Conservation (phyloP, 1,139 yeast species). For the Waltiozyma solani region DNA sequence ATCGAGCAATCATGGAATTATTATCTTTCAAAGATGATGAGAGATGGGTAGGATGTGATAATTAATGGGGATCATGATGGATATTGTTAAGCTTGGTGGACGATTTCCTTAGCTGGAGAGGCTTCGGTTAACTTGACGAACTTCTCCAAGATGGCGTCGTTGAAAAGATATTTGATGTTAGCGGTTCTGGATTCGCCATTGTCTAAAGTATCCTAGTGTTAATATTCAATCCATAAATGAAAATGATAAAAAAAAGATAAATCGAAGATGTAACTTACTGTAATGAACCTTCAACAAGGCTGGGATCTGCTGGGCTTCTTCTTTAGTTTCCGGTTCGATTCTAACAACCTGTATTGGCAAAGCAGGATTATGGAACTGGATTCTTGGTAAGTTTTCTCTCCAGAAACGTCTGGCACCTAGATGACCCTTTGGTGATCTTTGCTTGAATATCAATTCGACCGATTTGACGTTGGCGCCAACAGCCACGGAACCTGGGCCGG, state of each 20-base stretch:
- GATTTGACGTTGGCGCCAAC: conserved; percentile 27
- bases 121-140: conserved; percentile 28
- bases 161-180: conserved; percentile 29
- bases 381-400: conserved; percentile 63
- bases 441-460: conserved; percentile 35
- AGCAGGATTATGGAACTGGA: conserved; percentile 74
- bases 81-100: background rate
- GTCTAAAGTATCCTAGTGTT: background rate
- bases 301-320: conserved; percentile 31
- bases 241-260: too few relatives aligned
- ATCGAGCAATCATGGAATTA: too few relatives aligned
- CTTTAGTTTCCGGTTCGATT: conserved; percentile 34
- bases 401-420: conserved; percentile 56
- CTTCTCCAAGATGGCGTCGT: conserved; percentile 29
- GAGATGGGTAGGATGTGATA: too few relatives aligned
- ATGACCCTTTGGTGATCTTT: conserved; percentile 35
- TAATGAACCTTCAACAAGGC: conserved; percentile 25
- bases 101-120: conserved; percentile 12
- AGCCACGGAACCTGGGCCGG: conserved; percentile 35
- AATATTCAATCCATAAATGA: background rate
- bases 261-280: conserved; percentile 7
- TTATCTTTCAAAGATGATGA: too few relatives aligned
- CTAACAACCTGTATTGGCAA: conserved; percentile 53
- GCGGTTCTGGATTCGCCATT: conserved; percentile 15
- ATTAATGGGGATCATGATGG: too few relatives aligned